Conservation (phyloP, 139 green algal genomes). For the Pleodorina starrii region DNA sequence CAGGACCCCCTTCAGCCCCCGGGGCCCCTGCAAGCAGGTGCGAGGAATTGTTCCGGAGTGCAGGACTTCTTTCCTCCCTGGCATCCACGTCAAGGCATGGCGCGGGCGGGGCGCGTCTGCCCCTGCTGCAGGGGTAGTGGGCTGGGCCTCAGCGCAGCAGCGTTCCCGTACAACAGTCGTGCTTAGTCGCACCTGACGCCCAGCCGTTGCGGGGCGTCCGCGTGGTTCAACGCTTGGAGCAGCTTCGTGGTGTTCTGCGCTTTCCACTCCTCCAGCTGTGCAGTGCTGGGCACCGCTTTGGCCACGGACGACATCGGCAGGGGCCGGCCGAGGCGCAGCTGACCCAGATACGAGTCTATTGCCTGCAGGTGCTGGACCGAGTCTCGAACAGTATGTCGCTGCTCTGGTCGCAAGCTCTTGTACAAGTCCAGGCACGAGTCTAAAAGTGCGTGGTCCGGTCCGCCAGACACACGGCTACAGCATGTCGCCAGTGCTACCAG, state of each 20-base stretch:
- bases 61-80: too few species aligned
- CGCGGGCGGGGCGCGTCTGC: too few species aligned
- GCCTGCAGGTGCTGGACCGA: background rate
- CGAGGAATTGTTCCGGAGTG: too few species aligned
- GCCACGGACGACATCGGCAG: background rate
- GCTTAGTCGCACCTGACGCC: conserved; percentile 15
- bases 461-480: background rate
- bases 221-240: background rate
- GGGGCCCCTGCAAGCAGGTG: too few species aligned
- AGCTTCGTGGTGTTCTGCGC: background rate
- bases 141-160: too few species aligned
- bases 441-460: background rate
- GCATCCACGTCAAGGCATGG: too few species aligned
- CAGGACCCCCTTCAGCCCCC: too few species aligned
- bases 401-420: background rate
- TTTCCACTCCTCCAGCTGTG: background rate
- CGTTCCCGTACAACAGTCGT: too few species aligned
- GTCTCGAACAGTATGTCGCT: background rate
- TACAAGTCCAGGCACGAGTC: background rate
- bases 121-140: too few species aligned
- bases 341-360: background rate
- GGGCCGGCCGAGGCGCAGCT: background rate
- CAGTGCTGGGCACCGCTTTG: background rate
- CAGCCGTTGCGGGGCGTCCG: background rate
- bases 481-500: background rate